phyloP scores from a whole-genome alignment of 345 rosid genomes.

The Excoecaria cochinchinensis region DNA sequence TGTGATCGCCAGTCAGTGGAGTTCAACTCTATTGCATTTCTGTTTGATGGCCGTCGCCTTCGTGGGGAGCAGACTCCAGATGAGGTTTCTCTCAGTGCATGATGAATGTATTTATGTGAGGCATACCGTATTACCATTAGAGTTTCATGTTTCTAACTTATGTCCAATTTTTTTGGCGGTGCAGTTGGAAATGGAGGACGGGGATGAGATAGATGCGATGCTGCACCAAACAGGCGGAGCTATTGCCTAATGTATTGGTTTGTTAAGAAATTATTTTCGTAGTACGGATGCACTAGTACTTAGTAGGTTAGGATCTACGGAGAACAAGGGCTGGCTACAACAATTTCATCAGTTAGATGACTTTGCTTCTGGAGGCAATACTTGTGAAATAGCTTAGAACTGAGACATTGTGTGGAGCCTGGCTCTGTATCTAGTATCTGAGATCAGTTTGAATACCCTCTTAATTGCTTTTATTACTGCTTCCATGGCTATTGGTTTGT shows the following conservation, averaged over 20 bases:
- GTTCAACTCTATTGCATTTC: constrained; percentile 69
- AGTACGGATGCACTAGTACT: background rate
- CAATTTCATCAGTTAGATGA: background rate
- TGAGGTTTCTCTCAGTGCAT: constrained; percentile 45
- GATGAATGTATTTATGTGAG: background rate
- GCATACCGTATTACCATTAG: too few relatives aligned
- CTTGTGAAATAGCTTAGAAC: background rate
- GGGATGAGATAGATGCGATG: constrained; percentile 24
- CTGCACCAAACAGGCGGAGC: constrained; percentile 22
- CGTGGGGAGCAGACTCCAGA: constrained; percentile 92
- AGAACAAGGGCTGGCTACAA: background rate
- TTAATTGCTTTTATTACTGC: too few relatives aligned
- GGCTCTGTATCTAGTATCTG: background rate
- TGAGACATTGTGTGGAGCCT: too few relatives aligned
- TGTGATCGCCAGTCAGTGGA: constrained; percentile 85
- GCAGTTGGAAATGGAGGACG: constrained; percentile 25
- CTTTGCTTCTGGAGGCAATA: background rate
- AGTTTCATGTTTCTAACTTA: background rate
- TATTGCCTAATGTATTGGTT: constrained; percentile 5
- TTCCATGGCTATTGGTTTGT: too few relatives aligned
- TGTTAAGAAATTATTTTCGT: background rate
- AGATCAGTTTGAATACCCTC: too few relatives aligned
- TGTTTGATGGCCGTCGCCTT: constrained; percentile 86
- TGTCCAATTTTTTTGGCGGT: background rate
- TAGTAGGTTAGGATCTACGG: background rate